Evolutionary conservation across 2,329 filamentous ascomycete genomes (phyloP), one percentile per base, ranked within the genome.

Genomic region (Penicillium capsulatum): DNA sequence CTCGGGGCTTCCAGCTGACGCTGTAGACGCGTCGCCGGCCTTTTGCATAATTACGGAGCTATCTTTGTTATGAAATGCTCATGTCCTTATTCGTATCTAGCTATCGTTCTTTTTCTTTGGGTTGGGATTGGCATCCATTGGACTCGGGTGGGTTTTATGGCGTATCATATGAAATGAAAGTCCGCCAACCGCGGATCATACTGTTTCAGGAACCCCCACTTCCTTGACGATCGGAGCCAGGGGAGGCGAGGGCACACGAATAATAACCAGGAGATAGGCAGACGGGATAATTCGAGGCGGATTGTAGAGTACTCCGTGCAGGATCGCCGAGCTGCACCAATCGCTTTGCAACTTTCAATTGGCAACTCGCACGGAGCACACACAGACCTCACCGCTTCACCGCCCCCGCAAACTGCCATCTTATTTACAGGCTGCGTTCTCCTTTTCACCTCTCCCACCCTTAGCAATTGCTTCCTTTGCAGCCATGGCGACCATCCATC

Each of bases 401-500:
- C 48, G 46, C 49, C 51, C 49, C 40, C 50, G 38, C 37, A 44
- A 40, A 47, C 42, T 53, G 47, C 50, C 42, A 44, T 43, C 41
- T 45, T 48, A 49, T 45, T 50, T 45, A 51, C 50, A 47, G 34
- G 36, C 37, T 46, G 36, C 32, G 17, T 36, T 48, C 45, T 53
- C 46, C 47, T 48, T 49, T 53, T 53, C 48, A 19, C 36, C 28
- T 22, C 35, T 34, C 31, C 17, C 39, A 50, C 36, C 35, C 44
- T 44, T 48, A 45, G 48, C 57, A 57, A 55, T 58, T 60, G 38
- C 34, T 39, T 51, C 44, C 51, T 47, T 46, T 36, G 38, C 48
- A 43, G 53, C 42, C 42, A 65, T 65, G 69, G 61, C 61, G 54
- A 67, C 62, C 47, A 59, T 58, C 34, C 66, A 69, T 44, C 63